Base-by-base conservation (phyloP, 23 red algal species). In the Gracilaria domingensis region DNA sequence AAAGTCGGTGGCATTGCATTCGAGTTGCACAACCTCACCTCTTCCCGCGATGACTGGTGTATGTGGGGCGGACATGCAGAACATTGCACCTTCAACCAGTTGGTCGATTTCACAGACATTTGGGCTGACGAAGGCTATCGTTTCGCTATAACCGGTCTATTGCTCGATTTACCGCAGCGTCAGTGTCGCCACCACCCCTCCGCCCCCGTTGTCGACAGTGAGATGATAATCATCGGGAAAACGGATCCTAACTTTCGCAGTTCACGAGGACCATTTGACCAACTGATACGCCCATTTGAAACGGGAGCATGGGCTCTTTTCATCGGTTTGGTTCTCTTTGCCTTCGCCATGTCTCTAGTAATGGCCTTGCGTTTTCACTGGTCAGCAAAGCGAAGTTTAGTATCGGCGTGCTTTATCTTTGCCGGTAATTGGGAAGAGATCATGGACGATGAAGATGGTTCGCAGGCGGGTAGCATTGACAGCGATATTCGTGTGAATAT, bases 381-480 rank as follows among this genome's bases (percentile, higher is more conserved):
- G 62, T 57, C 47, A 45, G 20, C 36, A 1, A 35, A 65, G 8
- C 84, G 84, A 38, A 59, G 62, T 20, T 38, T 87, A 23, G 48
- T 87, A 42, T 75, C 84, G 23, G 84, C 84, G 13, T 87, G 73
- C 54, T 87, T 75, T 47, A 87, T 87, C 42, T 75, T 87, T 40
- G 47, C 84, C 26, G 84, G 84, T 36, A 65, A 87, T 20, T 65
- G 84, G 26, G 66, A 86, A 18, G 23, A 75, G 66, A 69, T 65
- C 17, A 37, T 87, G 64, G 84, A 87, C 26, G n/a, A n/a, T n/a
- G n/a, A n/a, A n/a, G n/a, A n/a, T n/a, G n/a, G 64, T 8, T 32
- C 59, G 25, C 38, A 16, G 9, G 18, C 51, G 51, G 18, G 13
- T 16, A 55, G 51, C 51, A 55, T 55, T 17, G 9, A 7, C 14